Evolutionary conservation across 306 rosid species (phyloP).

Genomic region (Trifolium fragiferum): DNA sequence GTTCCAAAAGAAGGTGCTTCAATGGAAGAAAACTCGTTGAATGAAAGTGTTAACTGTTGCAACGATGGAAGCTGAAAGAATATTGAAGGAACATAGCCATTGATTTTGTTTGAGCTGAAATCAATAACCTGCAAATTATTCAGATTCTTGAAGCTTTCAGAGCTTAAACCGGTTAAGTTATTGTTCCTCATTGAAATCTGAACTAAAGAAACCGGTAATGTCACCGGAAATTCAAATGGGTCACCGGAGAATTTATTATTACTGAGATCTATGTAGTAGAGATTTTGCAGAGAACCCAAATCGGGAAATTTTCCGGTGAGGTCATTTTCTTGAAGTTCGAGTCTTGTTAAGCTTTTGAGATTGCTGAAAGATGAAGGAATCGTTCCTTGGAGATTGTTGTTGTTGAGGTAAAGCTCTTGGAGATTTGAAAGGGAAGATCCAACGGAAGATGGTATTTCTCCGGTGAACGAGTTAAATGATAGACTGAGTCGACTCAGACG

Average conservation of each 20-base stretch:
- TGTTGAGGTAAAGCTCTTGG: slow-evolving; percentile 73
- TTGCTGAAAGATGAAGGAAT: slow-evolving; percentile 52
- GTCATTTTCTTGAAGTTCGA: slow-evolving; percentile 61
- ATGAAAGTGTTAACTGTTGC: slow-evolving; percentile 74
- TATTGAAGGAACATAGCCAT: slow-evolving; percentile 53
- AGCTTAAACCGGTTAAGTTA: slow-evolving; percentile 47
- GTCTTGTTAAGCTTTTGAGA: slow-evolving; percentile 53
- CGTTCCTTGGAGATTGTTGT: slow-evolving; percentile 62
- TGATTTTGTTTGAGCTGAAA: slow-evolving; percentile 63
- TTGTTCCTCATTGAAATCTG: slow-evolving; percentile 75
- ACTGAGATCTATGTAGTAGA: slow-evolving; percentile 61
- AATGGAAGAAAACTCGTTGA: slow-evolving; percentile 61
- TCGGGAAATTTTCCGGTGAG: slow-evolving; percentile 63
- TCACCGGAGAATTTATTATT: slow-evolving; percentile 56
- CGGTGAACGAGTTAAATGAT: slow-evolving; percentile 67
- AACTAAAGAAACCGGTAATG: slow-evolving; percentile 58
- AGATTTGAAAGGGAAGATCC: slow-evolving; percentile 51
- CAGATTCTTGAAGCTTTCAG: slow-evolving; percentile 42
- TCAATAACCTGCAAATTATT: slow-evolving; percentile 63
- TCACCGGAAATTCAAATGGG: slow-evolving; percentile 42
- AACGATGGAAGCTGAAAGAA: slow-evolving; percentile 69
- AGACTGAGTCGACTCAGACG: slow-evolving; percentile 65
- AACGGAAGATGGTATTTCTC: slow-evolving; percentile 59
- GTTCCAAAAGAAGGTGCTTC: slow-evolving; percentile 35
- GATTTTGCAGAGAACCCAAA: slow-evolving; percentile 50